Percentiles rank a stretch among this genome's conserved stretches.
Evolutionary conservation across 441 rosid genomes (phyloP).

Genomic region (Aquilaria agallochum): DNA sequence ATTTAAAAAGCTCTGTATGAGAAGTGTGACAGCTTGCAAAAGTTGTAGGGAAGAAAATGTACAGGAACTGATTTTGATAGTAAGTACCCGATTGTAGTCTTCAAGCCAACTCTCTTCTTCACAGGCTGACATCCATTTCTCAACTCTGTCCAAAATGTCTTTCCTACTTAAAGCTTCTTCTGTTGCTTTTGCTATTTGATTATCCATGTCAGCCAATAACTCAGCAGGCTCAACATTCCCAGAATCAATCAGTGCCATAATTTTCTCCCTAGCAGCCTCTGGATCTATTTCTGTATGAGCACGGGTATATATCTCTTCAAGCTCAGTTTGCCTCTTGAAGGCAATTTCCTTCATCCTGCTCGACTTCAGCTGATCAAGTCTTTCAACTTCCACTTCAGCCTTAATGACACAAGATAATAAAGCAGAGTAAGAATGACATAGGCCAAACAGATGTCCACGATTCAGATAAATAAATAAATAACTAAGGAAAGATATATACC

Average conservation of each 20-base stretch:
- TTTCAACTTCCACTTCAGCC: conserved; percentile 92
- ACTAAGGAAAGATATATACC: conserved; percentile 35
- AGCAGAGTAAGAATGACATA: conserved; percentile 16
- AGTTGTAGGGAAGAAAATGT: not conserved
- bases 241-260: conserved; percentile 71
- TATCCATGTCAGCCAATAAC: conserved; percentile 88
- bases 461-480: not conserved
- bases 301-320: conserved; percentile 74
- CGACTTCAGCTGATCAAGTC: conserved; percentile 90
- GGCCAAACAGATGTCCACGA: not conserved
- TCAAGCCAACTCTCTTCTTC: conserved; percentile 99
- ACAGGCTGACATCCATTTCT: conserved; percentile 99
- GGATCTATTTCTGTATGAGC: conserved; percentile 88
- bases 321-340: conserved; percentile 83
- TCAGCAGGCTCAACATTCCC: conserved; percentile 89
- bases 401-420: conserved; percentile 20
- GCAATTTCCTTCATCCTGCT: conserved; percentile 98
- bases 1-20: not conserved
- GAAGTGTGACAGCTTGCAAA: not conserved
- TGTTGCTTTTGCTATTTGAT: conserved; percentile 77
- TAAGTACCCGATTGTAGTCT: conserved; percentile 83
- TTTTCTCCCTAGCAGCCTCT: conserved; percentile 84
- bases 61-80: not conserved
- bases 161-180: conserved; percentile 93
- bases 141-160: conserved; percentile 94